These are phyloP conservation scores for Spathaspora girioi DNA, from an alignment of 805 yeast species.

Conservation along the genomic window DNA sequence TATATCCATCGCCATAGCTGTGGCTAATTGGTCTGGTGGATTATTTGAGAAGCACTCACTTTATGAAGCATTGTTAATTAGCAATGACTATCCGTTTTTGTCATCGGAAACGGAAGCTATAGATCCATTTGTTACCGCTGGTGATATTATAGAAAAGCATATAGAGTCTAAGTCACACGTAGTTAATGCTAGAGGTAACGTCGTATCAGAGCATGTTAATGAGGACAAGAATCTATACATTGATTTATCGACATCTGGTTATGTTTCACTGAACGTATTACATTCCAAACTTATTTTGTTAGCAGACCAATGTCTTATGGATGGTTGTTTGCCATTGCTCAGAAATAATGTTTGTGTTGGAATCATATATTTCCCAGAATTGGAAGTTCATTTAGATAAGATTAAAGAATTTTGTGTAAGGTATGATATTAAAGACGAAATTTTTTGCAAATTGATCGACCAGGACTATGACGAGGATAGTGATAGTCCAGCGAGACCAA, in stretches of 20 bases:
- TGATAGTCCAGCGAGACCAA: not conserved
- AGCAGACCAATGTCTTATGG: conserved; percentile 42
- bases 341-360: conserved; percentile 38
- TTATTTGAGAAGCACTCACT: conserved; percentile 48
- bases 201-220: not conserved
- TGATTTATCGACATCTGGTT: conserved; percentile 35
- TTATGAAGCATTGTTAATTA: conserved; percentile 45
- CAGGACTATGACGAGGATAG: conserved; percentile 8
- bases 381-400: conserved; percentile 50
- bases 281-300: conserved; percentile 31
- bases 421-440: conserved; percentile 22
- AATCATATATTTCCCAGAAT: conserved; percentile 45
- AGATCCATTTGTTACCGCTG: conserved; percentile 24
- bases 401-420: conserved; percentile 25
- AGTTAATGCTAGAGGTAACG: not conserved
- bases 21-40: conserved; percentile 55
- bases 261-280: conserved; percentile 27
- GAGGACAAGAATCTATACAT: conserved; percentile 18
- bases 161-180: not conserved
- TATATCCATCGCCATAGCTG: conserved; percentile 51
- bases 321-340: conserved; percentile 52
- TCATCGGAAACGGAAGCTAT: conserved; percentile 37
- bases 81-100: conserved; percentile 53
- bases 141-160: conserved; percentile 30
- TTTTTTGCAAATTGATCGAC: conserved; percentile 23